Evolutionary conservation across 352 stramenopile species (phyloP).

Genomic region (Globisporangium heterothallicum): DNA sequence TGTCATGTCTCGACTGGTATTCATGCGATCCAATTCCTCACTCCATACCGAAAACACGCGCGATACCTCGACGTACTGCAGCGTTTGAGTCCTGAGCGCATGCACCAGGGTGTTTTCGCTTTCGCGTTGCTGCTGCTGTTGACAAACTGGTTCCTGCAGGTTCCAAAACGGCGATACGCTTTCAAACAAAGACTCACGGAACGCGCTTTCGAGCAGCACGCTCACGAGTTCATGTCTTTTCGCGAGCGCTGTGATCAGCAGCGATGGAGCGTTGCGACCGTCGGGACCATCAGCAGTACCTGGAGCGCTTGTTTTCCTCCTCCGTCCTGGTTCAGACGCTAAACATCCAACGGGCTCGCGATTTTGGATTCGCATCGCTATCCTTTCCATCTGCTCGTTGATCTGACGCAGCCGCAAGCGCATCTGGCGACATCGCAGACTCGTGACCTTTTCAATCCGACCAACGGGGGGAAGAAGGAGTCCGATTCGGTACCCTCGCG

Average conservation of each 20-base stretch:
- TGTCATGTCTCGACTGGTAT: neutral
- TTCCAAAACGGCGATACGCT: constrained; percentile 6
- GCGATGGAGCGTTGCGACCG: constrained; percentile 30
- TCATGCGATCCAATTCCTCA: neutral
- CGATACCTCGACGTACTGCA: neutral
- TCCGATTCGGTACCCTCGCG: constrained; percentile 46
- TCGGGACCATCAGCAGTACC: too few relatives aligned
- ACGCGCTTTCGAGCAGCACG: constrained; percentile 34
- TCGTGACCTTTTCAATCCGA: constrained; percentile 30
- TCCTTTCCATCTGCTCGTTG: constrained; percentile 37
- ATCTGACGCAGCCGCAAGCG: constrained; percentile 31
- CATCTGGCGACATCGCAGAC: constrained; percentile 33
- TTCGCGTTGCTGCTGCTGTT: neutral
- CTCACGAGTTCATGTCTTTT: constrained; percentile 38
- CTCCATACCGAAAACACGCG: neutral
- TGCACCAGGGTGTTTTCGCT: neutral
- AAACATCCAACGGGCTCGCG: neutral
- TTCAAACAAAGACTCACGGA: constrained; percentile 19
- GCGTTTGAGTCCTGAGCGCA: neutral
- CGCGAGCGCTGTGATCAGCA: constrained; percentile 44
- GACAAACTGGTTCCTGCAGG: constrained; percentile 16
- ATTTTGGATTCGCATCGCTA: neutral
- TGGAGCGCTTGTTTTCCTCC: neutral
- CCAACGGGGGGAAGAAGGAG: constrained; percentile 41
- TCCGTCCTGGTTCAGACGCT: neutral